These are phyloP conservation scores for Diaporthe citriasiana DNA, from an alignment of 2,329 filamentous ascomycete genomes.

Conservation along the genomic window DNA sequence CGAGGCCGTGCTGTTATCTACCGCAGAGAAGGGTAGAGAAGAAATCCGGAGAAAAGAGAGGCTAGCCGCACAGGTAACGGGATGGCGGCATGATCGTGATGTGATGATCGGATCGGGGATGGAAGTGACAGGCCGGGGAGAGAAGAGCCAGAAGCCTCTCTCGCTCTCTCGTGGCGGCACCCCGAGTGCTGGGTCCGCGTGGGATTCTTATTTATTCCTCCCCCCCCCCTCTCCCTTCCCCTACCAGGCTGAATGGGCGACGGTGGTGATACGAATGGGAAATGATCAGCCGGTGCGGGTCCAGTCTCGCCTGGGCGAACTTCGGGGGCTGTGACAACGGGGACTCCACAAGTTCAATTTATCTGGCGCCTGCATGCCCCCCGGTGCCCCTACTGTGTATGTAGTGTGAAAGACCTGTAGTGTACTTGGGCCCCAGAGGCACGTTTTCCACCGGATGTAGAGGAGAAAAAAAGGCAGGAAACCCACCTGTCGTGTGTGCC, in stretches of 20 bases:
- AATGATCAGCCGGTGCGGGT: constrained; percentile 26
- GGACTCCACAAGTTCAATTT: constrained; percentile 36
- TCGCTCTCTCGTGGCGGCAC: constrained; percentile 11
- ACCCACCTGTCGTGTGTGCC: constrained; percentile 15
- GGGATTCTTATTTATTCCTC: constrained; percentile 30
- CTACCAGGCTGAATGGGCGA: background rate
- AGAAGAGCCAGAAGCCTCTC: constrained; percentile 24
- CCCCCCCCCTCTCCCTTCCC: background rate
- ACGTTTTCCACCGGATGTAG: constrained; percentile 15
- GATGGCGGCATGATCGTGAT: constrained; percentile 32
- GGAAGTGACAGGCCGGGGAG: constrained; percentile 28
- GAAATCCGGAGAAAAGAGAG: background rate
- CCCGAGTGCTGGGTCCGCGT: constrained; percentile 27
- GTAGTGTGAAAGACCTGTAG: background rate
- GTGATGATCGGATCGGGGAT: constrained; percentile 30
- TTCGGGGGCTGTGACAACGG: constrained; percentile 18
- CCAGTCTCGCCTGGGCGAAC: constrained; percentile 23
- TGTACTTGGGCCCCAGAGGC: background rate
- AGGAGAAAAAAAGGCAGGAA: constrained; percentile 2
- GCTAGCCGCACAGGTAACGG: constrained; percentile 35
- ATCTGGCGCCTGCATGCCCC: constrained; percentile 28
- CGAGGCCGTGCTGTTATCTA: constrained; percentile 1
- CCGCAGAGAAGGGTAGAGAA: constrained; percentile 2
- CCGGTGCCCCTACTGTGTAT: background rate
- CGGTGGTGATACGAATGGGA: constrained; percentile 25